These are phyloP conservation scores for Acrodontium crateriforme DNA, from an alignment of 2,329 filamentous ascomycete species.

Conservation along the genomic window DNA sequence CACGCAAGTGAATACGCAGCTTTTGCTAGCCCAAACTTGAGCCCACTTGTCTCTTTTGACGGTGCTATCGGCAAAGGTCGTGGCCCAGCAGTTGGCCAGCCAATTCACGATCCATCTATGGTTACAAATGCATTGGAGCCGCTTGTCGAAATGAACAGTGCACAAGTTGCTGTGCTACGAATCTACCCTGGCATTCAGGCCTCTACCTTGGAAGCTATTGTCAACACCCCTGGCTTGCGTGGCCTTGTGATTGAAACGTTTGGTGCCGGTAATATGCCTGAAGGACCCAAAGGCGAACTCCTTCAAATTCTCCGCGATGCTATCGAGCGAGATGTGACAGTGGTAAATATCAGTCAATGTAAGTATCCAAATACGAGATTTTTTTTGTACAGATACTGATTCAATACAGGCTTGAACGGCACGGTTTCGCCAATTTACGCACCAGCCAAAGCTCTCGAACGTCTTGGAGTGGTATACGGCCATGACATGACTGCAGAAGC, in stretches of 20 bases:
- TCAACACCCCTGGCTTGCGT: slow-evolving; percentile 59
- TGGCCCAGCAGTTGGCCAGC: not conserved
- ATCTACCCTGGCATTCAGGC: slow-evolving; percentile 88
- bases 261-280: slow-evolving; percentile 82
- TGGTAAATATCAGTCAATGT: slow-evolving; percentile 93
- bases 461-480: slow-evolving; percentile 77
- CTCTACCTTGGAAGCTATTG: slow-evolving; percentile 74
- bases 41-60: slow-evolving; percentile 61
- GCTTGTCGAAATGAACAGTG: slow-evolving; percentile 49
- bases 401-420: slow-evolving; percentile 27
- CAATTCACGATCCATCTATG: not conserved
- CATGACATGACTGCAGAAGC: slow-evolving; percentile 83
- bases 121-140: slow-evolving; percentile 1
- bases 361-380: not conserved
- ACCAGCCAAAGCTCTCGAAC: slow-evolving; percentile 51
- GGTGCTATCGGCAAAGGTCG: slow-evolving; percentile 32
- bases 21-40: slow-evolving; percentile 76
- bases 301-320: slow-evolving; percentile 65
- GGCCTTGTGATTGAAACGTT: slow-evolving; percentile 85
- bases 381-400: not conserved
- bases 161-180: slow-evolving; percentile 78
- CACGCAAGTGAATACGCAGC: slow-evolving; percentile 76
- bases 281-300: slow-evolving; percentile 64
- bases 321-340: slow-evolving; percentile 65
- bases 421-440: slow-evolving; percentile 29